Base-by-base conservation (phyloP, 148 eudicot genomes). In the Spergularia marina region DNA sequence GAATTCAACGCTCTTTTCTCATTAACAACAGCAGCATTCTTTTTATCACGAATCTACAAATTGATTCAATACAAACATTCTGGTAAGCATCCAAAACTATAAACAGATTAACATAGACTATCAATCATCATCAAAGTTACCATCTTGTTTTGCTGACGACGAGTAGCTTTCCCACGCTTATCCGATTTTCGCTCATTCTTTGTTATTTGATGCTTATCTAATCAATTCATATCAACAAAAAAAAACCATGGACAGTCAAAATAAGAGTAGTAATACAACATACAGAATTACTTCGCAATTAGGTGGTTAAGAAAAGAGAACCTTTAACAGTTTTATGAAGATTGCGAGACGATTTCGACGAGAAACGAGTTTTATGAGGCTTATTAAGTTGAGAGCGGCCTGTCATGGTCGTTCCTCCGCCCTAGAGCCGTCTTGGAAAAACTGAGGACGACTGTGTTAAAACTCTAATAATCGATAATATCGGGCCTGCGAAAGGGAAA, bases 301-400 rank as follows among this genome's bases (percentile, higher is more conserved):
- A 54, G 9, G 21, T 44, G 2, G 0, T 12, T 20, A 21, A 15
- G 13, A 12, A 40, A 44, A 1, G 21, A 3, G 10, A 63, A 91
- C 98, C 98, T 90, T 88, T 85, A 36, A 81, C 78, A 71, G 89
- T 78, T 81, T 86, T 95, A 84, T 95, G 97, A 64, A 86, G 61
- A 68, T 89, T 88, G 57, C 96, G 96, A 74, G 97, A 83, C 0
- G 99, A 89, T 83, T 95, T 95, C 11, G 99, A 95, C 58, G 97
- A 83, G 70, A 92, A 95, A 6, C 94, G 88, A 72, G 97, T 85
- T 68, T 95, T 95, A 34, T 92, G 99, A 10, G 92, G 39, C 77
- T 95, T 95, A 79, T 95, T 95, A 0, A 84, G 77, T 80, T 95
- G 99, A 75, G 82, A 82, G 62, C 97, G 79, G 17, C 96, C 97